These are phyloP conservation scores for Yarrowia sp. DNA, from an alignment of 805 yeast species.

Conservation along the genomic window DNA sequence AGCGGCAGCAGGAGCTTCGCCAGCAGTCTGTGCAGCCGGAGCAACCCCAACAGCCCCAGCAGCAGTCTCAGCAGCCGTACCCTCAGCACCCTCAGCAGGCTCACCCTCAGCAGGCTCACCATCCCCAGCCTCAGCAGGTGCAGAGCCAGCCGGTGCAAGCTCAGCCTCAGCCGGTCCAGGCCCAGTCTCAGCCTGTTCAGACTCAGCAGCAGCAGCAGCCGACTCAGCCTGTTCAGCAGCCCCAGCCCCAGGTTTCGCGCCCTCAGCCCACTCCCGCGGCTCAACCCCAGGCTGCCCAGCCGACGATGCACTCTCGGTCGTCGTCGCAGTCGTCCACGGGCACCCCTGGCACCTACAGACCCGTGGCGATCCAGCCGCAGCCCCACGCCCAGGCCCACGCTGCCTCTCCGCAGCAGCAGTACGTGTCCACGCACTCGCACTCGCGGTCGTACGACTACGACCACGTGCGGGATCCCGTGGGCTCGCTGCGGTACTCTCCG, in stretches of 20 bases:
- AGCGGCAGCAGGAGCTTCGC: neutral
- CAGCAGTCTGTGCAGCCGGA: neutral
- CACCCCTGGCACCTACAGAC: conserved; percentile 1
- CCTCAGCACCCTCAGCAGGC: neutral
- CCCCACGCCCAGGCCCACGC: neutral
- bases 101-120: neutral
- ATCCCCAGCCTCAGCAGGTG: neutral
- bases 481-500: conserved; percentile 21
- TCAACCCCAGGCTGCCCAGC: neutral
- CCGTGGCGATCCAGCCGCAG: conserved; percentile 16
- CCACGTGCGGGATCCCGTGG: neutral
- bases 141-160: neutral
- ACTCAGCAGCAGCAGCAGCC: neutral
- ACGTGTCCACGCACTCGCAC: neutral
- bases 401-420: conserved; percentile 7
- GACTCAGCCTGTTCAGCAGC: neutral
- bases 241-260: neutral
- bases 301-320: conserved; percentile 11
- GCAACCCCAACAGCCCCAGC: neutral
- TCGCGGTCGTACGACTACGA: conserved; percentile 10
- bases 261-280: neutral
- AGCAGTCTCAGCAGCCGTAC: neutral
- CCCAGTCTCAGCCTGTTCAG: neutral
- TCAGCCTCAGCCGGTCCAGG: neutral
- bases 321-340: conserved; percentile 2